Evolutionary conservation across 2,329 filamentous ascomycete genomes (phyloP).

Genomic region (Curvularia lunata): DNA sequence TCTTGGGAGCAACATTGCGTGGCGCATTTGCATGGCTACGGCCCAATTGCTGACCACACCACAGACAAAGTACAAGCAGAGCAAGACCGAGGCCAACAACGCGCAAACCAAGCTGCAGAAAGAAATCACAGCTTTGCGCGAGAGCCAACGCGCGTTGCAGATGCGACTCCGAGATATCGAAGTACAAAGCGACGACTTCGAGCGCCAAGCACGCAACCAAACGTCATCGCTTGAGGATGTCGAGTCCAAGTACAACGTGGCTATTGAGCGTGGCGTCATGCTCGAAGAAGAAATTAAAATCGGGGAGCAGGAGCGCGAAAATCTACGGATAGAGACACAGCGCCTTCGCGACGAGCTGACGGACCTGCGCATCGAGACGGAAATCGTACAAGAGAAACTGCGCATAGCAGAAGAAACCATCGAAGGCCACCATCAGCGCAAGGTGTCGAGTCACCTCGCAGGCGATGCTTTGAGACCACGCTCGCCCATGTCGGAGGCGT

Average conservation of each 20-base stretch:
- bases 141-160: slow-evolving; percentile 80
- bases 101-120: slow-evolving; percentile 90
- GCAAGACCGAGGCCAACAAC: slow-evolving; percentile 83
- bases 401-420: slow-evolving; percentile 68
- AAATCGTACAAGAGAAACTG: slow-evolving; percentile 93
- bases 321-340: slow-evolving; percentile 87
- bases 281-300: slow-evolving; percentile 93
- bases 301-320: slow-evolving; percentile 90
- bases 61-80: slow-evolving; percentile 93
- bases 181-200: slow-evolving; percentile 97
- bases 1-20: background rate
- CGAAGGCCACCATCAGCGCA: slow-evolving; percentile 58
- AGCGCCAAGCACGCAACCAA: slow-evolving; percentile 93
- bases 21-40: background rate
- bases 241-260: slow-evolving; percentile 94
- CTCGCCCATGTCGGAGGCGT: slow-evolving; percentile 76
- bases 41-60: slow-evolving; percentile 8
- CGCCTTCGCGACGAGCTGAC: slow-evolving; percentile 87
- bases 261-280: slow-evolving; percentile 90
- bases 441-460: slow-evolving; percentile 57
- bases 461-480: slow-evolving; percentile 60
- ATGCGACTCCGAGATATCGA: slow-evolving; percentile 91
- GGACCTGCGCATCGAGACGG: slow-evolving; percentile 91
- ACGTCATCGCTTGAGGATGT: slow-evolving; percentile 95
- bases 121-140: slow-evolving; percentile 90